These are phyloP conservation scores for Micractinium sp. DNA, from an alignment of 139 green algal genomes.

Conservation along the genomic window DNA sequence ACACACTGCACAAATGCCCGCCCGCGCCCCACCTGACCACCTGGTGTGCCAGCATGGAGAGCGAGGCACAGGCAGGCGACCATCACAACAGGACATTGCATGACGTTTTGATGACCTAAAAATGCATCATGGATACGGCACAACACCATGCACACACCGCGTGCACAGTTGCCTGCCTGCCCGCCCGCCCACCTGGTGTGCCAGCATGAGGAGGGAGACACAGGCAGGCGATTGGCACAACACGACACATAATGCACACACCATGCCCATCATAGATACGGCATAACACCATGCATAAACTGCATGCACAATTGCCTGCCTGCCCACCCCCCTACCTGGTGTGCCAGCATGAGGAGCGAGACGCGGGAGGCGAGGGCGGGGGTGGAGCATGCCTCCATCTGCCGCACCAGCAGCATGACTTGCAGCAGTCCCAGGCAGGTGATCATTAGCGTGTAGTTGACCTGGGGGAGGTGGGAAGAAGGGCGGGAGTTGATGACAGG, in stretches of 20 bases:
- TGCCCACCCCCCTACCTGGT: constrained; percentile 26
- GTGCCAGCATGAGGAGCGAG: constrained; percentile 75
- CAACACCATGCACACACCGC: no score
- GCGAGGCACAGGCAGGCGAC: constrained; percentile 74
- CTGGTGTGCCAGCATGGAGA: constrained; percentile 70
- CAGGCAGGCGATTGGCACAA: no score
- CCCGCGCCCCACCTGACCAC: background rate
- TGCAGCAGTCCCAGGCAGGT: constrained; percentile 62
- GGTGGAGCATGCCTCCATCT: constrained; percentile 75
- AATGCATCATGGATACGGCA: no score
- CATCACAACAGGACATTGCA: no score
- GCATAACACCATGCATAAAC: no score
- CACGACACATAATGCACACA: no score
- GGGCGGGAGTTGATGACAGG: no score
- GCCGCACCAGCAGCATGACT: constrained; percentile 72
- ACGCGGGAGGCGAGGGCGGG: constrained; percentile 60
- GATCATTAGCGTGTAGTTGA: constrained; percentile 82
- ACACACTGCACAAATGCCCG: no score
- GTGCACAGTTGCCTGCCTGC: no score
- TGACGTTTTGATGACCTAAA: no score
- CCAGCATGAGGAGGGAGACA: constrained; percentile 79
- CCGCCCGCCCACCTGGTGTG: constrained; percentile 38
- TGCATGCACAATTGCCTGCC: no score
- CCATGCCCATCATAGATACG: no score
- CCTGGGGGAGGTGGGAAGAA: background rate